A percentile compares a stretch with the other conserved stretches of the same genome.
Evolutionary conservation across 2,329 filamentous ascomycete genomes (phyloP).

Genomic region (Aspergillus spinulosporus): DNA sequence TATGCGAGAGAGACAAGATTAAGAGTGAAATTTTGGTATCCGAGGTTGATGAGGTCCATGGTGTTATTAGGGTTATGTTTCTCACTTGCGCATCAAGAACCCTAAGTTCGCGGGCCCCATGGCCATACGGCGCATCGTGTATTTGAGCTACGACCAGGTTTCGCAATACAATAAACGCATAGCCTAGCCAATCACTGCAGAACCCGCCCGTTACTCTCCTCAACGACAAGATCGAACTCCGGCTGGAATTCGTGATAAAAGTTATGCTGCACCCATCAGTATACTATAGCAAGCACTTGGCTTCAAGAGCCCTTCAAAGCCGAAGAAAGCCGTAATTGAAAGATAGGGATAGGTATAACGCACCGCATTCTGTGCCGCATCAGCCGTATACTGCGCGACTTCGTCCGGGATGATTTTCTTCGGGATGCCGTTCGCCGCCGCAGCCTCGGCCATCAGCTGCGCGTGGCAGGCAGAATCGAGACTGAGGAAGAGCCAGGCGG

Average conservation of each 20-base stretch:
- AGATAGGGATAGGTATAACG: conserved; percentile 12
- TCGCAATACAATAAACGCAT: no score
- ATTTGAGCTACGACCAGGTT: no score
- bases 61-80: no score
- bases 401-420: conserved; percentile 38
- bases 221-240: conserved; percentile 40
- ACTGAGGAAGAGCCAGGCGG: conserved; percentile 41
- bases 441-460: conserved; percentile 44
- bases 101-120: no score
- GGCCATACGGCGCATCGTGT: no score
- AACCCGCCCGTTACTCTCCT: conserved; percentile 39
- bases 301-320: neutral
- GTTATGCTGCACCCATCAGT: conserved; percentile 35
- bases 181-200: conserved; percentile 19
- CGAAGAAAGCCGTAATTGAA: neutral
- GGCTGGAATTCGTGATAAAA: conserved; percentile 44
- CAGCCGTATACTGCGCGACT: conserved; percentile 38
- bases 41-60: no score
- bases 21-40: no score
- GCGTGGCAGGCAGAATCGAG: conserved; percentile 45
- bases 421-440: conserved; percentile 40
- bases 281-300: neutral
- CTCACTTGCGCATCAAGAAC: no score
- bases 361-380: conserved; percentile 39
- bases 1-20: no score